A percentile compares a stretch with the other conserved stretches of the same genome.
Conservation (phyloP, 2,329 filamentous ascomycete species). For the Aspergillus sp. region DNA sequence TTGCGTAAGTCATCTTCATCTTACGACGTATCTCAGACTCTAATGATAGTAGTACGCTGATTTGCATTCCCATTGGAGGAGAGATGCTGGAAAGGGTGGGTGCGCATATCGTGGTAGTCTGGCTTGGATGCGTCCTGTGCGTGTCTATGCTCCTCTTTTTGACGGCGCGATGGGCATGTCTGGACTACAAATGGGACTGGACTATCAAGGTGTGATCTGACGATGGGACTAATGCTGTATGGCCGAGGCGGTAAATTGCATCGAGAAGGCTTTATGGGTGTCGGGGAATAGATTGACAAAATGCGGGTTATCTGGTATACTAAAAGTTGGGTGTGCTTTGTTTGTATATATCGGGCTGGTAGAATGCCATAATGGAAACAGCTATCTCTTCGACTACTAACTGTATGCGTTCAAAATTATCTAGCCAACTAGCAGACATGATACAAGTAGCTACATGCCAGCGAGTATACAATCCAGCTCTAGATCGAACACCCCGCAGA, state of each 20-base stretch:
- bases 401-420: no score
- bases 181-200: conserved; percentile 41
- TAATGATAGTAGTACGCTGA: conserved; percentile 32
- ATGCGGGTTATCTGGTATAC: not conserved
- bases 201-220: conserved; percentile 28
- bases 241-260: not conserved
- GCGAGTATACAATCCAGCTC: no score
- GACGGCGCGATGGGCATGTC: conserved; percentile 39
- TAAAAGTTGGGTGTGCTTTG: not conserved
- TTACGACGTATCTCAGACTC: not conserved
- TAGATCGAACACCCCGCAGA: not conserved
- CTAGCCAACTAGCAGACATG: no score
- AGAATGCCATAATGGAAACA: no score
- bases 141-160: conserved; percentile 34
- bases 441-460: no score
- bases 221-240: not conserved
- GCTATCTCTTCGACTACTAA: no score
- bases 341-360: not conserved
- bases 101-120: conserved; percentile 45
- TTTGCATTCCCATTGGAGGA: conserved; percentile 50
- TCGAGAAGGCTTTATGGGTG: not conserved
- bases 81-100: conserved; percentile 50
- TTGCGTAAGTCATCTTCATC: conserved; percentile 34
- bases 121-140: conserved; percentile 44
- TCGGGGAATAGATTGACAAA: no score